Base-by-base conservation (phyloP, 352 stramenopile species). In the Globisporangium paroecandrum region DNA sequence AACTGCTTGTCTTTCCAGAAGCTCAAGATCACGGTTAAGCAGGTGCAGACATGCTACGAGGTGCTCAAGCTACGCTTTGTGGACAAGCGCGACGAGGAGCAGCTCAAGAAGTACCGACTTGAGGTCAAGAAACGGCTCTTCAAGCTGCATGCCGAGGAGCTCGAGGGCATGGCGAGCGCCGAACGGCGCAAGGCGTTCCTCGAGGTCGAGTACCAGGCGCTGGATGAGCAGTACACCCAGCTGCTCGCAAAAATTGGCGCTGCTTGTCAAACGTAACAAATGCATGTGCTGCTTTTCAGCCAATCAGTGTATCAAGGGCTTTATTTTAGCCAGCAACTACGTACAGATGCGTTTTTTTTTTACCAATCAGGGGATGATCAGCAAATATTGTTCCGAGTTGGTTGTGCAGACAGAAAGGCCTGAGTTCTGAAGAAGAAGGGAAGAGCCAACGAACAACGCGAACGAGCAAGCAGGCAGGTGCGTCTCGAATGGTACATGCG, bases 41-140 rank as follows among this genome's bases (percentile, higher is more conserved):
- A 95, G 72, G 79, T 93, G 38, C 85, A 92, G 62, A 86, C 73
- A 2, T 93, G 87, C 72, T 95, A 93, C 72, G 88, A 94, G 66
- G 64, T 83, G 24, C 71, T 90, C 13, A 93, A 94, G 64, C 65
- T 91, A 60, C 58, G 74, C 8, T 84, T 87, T 34, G 64, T 94
- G 15, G 71, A 89, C 66, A 64, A 67, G 7, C 68, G 25, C 20
- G 76, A 95, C 72, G 79, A 87, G 10, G 68, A 69, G 24, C 70
- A 80, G 62, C 73, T 65, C 73, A 94, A 89, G 64, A 82, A 81
- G 43, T 95, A 78, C 70, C 83, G 86, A 0, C 69, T 94, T 4
- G 85, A 95, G 70, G 81, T 95, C 51, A 95, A 95, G 72, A 89
- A 88, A 70, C 86, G 88, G 29, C 80, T 95, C 51, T 86, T 88